Evolutionary conservation across 1,284 basidiomycete genomes (phyloP), one percentile per base, ranked within the genome.

Genomic region (Rhodotorula mucilaginosa): DNA sequence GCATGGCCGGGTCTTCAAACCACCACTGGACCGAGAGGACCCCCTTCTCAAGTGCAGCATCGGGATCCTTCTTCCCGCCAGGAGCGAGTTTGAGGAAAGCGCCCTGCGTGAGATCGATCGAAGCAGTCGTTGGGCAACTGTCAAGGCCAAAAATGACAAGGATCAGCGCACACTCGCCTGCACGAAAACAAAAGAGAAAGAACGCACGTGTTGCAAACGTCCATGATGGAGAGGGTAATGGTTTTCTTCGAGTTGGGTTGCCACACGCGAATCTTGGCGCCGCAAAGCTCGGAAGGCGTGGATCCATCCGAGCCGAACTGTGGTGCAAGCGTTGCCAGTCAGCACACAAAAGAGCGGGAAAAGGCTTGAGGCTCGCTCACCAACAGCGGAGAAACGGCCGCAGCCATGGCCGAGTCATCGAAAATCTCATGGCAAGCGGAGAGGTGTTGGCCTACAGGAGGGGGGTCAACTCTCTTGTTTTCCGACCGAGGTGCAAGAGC

Each of bases 11-110:
- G 31, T 71, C 61, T 18, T 63, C 62, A 34, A 71, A 59, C 58
- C 61, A 71, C 69, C 69, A 71, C 61, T 71, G 69, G 21, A 71
- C 52, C n/a, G 58, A 5, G 23, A 64, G 63, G 23, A 61, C 59
- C n/a, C 65, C 59, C 23, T 23, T n/a, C 5, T 61, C 52, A 21
- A 67, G 65, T 1, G 59, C 68, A 6, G 58, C 58, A 19, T 60
- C 58, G 31, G 18, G 12, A 21, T 61, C 39, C 13, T 39, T 19
- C 3, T 31, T 2, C 1, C 46, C 31, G 0, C n/a, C 56, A 5
- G 49, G 59, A 23, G 58, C n/a, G 52, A 56, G 61, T 5, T 5
- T 12, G 56, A 58, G 58, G 57, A 64, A 59, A 31, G 54, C 65
- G n/a, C 49, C 48, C 52, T 34, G 62, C n/a, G 61, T 67, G 46